Base-by-base conservation (phyloP, 169 alveolate species). In the Plasmodium inui region DNA sequence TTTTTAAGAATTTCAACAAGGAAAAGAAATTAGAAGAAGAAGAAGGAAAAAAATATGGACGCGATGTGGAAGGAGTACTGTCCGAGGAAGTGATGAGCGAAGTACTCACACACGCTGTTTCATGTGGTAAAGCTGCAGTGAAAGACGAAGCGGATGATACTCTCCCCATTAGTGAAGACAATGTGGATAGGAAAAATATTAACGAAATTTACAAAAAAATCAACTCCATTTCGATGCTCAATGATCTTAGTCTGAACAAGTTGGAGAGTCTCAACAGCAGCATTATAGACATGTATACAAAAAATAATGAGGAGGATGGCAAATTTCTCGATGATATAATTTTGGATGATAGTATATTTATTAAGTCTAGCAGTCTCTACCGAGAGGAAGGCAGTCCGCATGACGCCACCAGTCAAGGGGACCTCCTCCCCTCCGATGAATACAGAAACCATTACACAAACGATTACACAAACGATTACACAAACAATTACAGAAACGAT, bases 301-400 rank as follows among this genome's bases (percentile, higher is more conserved):
- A 86, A 76, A 74, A 76, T 53, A 76, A 86, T 46, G 26, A 78
- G 1, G 86, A 86, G n/a, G 55, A 86, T 9, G 55, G 80, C 2
- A 86, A 86, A 53, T 86, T 86, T 67, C 81, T 86, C 12, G 93
- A 86, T 32, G 86, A 86, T 76, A 70, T 86, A n/a, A 86, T 86
- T 50, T 74, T 86, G 55, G 85, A 86, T 50, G 93, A 86, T 76
- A 86, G 93, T 86, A 86, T 86, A 76, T 86, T 86, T 86, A 76
- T 34, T 70, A 32, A 44, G 26, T 74, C 86, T 9, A 73, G 28
- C 57, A 22, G 41, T 50, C 41, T 28, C 37, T 61, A 19, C 55
- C 12, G 39, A 61, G 57, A 84, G 82, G 44, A 46, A 19, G 19
- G 28, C 57, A 50, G 37, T 50, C 41, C 10, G 34, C 30, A 82